A percentile compares a stretch with the other conserved stretches of the same genome.
Conservation (phyloP, 2,329 filamentous ascomycete species). For the Drechslerella coelobrocha region DNA sequence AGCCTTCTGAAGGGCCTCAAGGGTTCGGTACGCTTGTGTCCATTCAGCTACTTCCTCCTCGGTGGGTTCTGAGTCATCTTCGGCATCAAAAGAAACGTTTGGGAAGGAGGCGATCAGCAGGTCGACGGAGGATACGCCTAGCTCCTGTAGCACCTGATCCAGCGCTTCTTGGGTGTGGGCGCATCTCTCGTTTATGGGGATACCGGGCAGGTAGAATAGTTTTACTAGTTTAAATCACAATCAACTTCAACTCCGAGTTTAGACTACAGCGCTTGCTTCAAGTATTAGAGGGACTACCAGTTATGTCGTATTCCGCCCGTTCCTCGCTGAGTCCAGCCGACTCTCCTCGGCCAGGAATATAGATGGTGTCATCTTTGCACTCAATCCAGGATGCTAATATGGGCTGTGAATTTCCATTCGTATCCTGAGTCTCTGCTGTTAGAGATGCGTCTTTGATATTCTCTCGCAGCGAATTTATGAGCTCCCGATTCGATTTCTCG, state of each 20-base stretch:
- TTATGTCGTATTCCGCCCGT: conserved; percentile 70
- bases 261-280: background rate
- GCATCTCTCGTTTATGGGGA: conserved; percentile 70
- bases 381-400: conserved; percentile 55
- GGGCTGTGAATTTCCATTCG: conserved; percentile 57
- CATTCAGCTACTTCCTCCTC: conserved; percentile 50
- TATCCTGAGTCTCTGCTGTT: conserved; percentile 55
- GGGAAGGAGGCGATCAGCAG: conserved; percentile 93
- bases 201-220: conserved; percentile 84
- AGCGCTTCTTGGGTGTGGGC: conserved; percentile 79
- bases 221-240: conserved; percentile 95
- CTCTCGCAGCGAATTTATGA: conserved; percentile 83
- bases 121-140: conserved; percentile 78
- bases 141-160: conserved; percentile 77
- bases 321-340: conserved; percentile 79
- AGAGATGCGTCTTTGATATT: conserved; percentile 74
- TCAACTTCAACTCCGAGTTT: background rate
- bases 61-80: conserved; percentile 65
- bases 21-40: conserved; percentile 57
- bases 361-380: conserved; percentile 53
- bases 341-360: conserved; percentile 50
- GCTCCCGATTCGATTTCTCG: conserved; percentile 88
- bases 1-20: conserved; percentile 75
- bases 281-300: conserved; percentile 37
- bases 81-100: conserved; percentile 87